These are phyloP conservation scores for Pestalotiopsis sp. DNA, from an alignment of 2,329 filamentous ascomycete species.

Conservation along the genomic window DNA sequence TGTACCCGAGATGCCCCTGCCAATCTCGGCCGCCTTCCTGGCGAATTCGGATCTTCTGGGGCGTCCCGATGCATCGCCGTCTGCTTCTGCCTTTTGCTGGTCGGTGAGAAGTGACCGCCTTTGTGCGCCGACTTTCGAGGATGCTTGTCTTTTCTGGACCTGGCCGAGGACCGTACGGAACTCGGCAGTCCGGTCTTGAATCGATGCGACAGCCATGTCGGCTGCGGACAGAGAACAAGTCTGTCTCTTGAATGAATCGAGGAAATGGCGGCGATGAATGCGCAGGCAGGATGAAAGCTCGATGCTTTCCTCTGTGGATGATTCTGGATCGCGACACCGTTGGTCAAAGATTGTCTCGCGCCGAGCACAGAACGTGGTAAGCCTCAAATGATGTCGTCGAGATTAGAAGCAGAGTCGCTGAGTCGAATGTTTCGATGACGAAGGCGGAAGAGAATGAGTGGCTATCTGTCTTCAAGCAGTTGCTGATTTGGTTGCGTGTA, in stretches of 20 bases:
- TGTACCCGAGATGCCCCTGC: conserved; percentile 84
- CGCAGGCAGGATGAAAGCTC: neutral
- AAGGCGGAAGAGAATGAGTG: neutral
- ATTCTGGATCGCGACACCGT: neutral
- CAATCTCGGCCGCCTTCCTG: conserved; percentile 86
- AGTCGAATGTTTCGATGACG: neutral
- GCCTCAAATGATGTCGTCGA: neutral
- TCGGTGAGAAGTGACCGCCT: conserved; percentile 78
- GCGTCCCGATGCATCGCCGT: conserved; percentile 48
- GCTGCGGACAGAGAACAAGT: neutral
- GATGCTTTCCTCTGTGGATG: neutral
- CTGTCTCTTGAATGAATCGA: neutral
- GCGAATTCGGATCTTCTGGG: conserved; percentile 87
- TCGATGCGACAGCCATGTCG: conserved; percentile 69
- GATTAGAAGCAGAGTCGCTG: neutral
- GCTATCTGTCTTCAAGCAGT: neutral
- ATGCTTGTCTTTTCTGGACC: conserved; percentile 77
- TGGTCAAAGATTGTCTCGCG: neutral
- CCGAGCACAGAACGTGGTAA: neutral
- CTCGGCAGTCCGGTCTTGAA: conserved; percentile 95
- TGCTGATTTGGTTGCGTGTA: neutral
- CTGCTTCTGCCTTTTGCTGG: conserved; percentile 66
- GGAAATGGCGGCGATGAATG: neutral
- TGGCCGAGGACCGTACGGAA: conserved; percentile 90
- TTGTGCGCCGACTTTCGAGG: conserved; percentile 76